These are phyloP conservation scores for Prototheca wickerhamii DNA, from an alignment of 163 green algal genomes.

Conservation along the genomic window DNA sequence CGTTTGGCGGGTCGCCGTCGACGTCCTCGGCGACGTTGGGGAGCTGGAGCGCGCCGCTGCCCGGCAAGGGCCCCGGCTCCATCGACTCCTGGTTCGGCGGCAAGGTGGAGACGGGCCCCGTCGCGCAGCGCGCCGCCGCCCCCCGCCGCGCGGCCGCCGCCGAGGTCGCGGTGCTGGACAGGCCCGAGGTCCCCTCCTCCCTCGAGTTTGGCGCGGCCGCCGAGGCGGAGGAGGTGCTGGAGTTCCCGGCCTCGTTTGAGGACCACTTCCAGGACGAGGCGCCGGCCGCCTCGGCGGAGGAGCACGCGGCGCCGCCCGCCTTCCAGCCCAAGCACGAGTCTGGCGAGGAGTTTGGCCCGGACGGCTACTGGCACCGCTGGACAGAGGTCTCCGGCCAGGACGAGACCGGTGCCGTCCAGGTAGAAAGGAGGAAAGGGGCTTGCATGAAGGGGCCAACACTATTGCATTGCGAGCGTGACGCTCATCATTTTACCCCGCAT, in stretches of 20 bases:
- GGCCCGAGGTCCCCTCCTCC: not conserved
- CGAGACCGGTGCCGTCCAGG: conserved; percentile 29
- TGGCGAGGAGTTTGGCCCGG: conserved; percentile 41
- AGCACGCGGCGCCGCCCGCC: not conserved
- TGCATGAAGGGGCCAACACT: not conserved
- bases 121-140: conserved; percentile 8
- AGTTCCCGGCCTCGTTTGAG: conserved; percentile 18
- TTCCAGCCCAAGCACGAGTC: conserved; percentile 14
- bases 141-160: not conserved
- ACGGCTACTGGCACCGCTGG: conserved; percentile 70
- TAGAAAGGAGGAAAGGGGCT: not conserved
- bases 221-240: conserved; percentile 1
- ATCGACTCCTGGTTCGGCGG: conserved; percentile 31
- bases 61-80: not conserved
- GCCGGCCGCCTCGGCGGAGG: conserved; percentile 1
- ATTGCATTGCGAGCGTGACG: not conserved
- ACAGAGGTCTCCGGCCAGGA: conserved; percentile 47
- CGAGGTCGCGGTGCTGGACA: conserved; percentile 14
- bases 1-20: not conserved
- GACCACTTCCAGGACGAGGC: conserved; percentile 20
- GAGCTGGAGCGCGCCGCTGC: not conserved
- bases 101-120: conserved; percentile 26
- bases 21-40: conserved; percentile 1
- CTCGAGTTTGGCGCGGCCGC: conserved; percentile 16
- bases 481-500: not conserved